These are phyloP conservation scores for Lyophyllum shimeji DNA, from an alignment of 768 basidiomycete species.

Conservation along the genomic window DNA sequence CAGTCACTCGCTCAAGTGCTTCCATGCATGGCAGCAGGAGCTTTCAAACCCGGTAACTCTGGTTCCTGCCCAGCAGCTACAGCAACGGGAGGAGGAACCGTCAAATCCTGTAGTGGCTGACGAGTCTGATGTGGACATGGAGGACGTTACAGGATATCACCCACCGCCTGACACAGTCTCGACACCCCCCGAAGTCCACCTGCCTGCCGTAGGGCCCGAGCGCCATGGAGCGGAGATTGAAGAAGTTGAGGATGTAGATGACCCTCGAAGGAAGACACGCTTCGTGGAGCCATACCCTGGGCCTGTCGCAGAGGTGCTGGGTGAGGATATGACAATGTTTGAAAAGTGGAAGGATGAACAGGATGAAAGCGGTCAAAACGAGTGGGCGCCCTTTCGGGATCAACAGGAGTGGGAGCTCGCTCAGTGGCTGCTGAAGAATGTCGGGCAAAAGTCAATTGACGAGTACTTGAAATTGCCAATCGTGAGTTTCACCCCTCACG, in stretches of 20 bases:
- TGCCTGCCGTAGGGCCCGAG: too few relatives aligned
- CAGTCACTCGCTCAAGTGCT: too few relatives aligned
- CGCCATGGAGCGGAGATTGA: neutral
- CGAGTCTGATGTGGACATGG: too few relatives aligned
- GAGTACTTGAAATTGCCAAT: constrained; percentile 27
- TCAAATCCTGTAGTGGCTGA: too few relatives aligned
- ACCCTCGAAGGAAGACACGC: neutral
- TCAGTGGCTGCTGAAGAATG: constrained; percentile 26
- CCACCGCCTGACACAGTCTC: too few relatives aligned
- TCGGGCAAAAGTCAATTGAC: constrained; percentile 26
- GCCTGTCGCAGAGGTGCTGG: neutral
- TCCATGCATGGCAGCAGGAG: too few relatives aligned
- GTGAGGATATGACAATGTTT: constrained; percentile 11
- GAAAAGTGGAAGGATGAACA: constrained; percentile 11
- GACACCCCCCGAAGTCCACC: too few relatives aligned
- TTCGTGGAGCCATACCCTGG: constrained; percentile 1
- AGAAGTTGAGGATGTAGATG: constrained; percentile 1
- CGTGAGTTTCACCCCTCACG: constrained; percentile 16
- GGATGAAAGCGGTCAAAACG: constrained; percentile 6
- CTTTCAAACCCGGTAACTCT: too few relatives aligned
- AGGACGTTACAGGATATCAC: too few relatives aligned
- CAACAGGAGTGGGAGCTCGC: constrained; percentile 32
- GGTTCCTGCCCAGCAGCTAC: too few relatives aligned
- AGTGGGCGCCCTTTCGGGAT: constrained; percentile 26
- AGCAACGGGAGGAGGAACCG: too few relatives aligned